These are phyloP conservation scores for Aspergillus nanangensis DNA, from an alignment of 495 filamentous ascomycete species.

Conservation along the genomic window DNA sequence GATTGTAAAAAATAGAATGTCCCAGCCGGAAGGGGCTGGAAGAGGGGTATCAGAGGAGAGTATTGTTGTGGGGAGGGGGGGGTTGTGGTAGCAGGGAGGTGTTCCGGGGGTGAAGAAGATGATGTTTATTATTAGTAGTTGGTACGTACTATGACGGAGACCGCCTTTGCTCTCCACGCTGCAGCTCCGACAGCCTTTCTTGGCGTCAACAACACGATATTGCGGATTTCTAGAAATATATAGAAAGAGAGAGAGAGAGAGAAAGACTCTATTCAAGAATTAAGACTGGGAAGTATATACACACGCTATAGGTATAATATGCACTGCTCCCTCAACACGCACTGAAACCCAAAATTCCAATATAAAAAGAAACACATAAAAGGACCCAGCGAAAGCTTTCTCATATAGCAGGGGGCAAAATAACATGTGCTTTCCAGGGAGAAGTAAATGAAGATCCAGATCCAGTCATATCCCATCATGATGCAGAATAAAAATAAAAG, in stretches of 20 bases:
- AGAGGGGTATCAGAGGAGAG: no score
- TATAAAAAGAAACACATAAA: no score
- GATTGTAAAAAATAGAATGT: neutral
- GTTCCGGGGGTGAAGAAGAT: neutral
- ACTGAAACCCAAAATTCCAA: no score
- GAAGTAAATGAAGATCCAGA: no score
- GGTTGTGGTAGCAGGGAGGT: neutral
- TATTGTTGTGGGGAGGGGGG: neutral
- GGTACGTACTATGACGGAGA: neutral
- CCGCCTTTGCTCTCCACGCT: conserved; percentile 2
- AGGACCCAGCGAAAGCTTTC: no score
- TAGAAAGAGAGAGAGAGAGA: neutral
- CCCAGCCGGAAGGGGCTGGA: neutral
- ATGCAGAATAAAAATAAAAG: conserved; percentile 25
- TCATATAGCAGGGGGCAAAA: no score
- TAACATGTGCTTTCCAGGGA: conserved; percentile 1
- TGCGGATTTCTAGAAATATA: neutral
- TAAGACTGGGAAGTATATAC: neutral
- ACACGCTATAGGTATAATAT: neutral
- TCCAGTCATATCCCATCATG: conserved; percentile 39
- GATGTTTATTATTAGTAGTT: no score
- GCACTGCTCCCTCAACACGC: no score
- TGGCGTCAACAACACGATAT: neutral
- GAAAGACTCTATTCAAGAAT: neutral
- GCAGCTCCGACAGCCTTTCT: conserved; percentile 1